phyloP scores from a whole-genome alignment of 2,329 filamentous ascomycete genomes.

The Fusarium longipes region DNA sequence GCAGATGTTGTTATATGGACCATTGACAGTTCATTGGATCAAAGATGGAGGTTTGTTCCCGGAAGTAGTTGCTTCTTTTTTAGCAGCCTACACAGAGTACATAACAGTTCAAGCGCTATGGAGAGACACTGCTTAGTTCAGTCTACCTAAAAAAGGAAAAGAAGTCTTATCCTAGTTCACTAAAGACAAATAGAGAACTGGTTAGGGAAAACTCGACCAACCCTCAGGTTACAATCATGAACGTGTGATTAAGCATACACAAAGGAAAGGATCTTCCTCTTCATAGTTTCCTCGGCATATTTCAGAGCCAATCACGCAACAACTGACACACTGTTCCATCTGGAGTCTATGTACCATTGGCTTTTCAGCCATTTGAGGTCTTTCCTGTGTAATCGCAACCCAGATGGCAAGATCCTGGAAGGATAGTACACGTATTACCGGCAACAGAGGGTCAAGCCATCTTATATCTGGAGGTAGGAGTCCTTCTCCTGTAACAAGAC shows the following conservation, averaged over 20 bases:
- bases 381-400: not conserved
- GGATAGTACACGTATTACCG: not conserved
- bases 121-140: slow-evolving; percentile 7
- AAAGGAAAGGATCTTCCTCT: too few species aligned
- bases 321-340: not conserved
- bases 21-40: slow-evolving; percentile 30
- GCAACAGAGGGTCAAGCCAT: not conserved
- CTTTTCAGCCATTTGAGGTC: not conserved
- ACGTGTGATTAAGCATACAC: not conserved
- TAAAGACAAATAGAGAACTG: too few species aligned
- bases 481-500: not conserved
- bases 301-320: not conserved
- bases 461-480: not conserved
- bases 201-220: too few species aligned
- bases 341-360: not conserved
- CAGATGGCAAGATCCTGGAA: not conserved
- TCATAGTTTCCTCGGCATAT: not conserved
- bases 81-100: slow-evolving; percentile 30
- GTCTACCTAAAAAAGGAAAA: too few species aligned
- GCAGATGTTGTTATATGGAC: slow-evolving; percentile 14
- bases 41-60: slow-evolving; percentile 15
- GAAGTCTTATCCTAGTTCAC: too few species aligned
- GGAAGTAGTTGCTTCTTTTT: slow-evolving; percentile 12
- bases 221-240: too few species aligned
- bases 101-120: slow-evolving; percentile 22